Base-by-base conservation (phyloP, 2,329 filamentous ascomycete species). In the Aspergillus udagawae region DNA sequence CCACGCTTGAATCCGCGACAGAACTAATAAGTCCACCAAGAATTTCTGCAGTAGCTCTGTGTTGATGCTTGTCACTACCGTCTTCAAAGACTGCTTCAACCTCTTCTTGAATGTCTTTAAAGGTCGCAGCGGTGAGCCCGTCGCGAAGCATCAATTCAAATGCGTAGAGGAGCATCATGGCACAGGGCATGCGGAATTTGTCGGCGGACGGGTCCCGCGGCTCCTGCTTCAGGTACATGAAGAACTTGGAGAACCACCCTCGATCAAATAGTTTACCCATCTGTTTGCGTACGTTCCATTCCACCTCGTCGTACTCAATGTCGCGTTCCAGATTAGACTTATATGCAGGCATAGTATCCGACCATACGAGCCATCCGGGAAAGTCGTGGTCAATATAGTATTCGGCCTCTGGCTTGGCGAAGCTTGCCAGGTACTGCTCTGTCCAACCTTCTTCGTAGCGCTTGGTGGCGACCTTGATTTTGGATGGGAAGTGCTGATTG, bases 291-390 rank as follows among this genome's bases (percentile, higher is more conserved):
- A 89, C 85, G 1, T 81, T 81, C 65, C 77, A 86, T 73, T 99
- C 94, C 0, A 90, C 78, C 14, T 90, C 86, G 67, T 99, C 94
- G 67, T 94, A 99, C 48, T 84, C 74, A 79, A 96, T 68, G 74
- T 86, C 74, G 71, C 77, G 62, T 60, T 78, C 79, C 28, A 92
- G 86, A 53, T 89, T 87, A 2, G 89, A 86, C 59, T 86, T 85
- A 72, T 88, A 92, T 0, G 88, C 94, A 14, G 86, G 87, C 80
- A 97, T 93, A 32, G 83, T 86, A 73, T 94, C 91, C 53, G 89
- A 89, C 94, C 94, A 99, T 0, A 96, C 92, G 20, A 99, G 82
- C 95, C 95, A 99, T 32, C 94, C 94, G 4, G 93, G 91, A 70
- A 95, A 90, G 70, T 97, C 93, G 54, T 86, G 84, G 70, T 99